Evolutionary conservation across 176 grass and related monocot genomes (phyloP).

Genomic region (Oryza rufipogon): DNA sequence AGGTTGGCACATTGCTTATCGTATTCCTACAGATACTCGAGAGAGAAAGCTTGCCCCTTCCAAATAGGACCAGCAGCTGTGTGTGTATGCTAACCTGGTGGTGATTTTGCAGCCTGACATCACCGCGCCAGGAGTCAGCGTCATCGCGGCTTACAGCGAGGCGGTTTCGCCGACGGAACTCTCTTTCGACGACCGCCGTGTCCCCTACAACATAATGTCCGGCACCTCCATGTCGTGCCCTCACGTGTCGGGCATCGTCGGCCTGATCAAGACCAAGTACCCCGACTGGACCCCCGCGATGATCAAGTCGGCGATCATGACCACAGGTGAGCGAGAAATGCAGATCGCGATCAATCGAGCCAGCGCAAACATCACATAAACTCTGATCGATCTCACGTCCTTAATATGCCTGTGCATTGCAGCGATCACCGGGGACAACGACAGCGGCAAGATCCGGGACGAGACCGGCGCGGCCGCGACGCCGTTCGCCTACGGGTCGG

Average conservation of each 20-base stretch:
- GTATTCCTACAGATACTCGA: background rate
- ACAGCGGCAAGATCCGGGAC: conserved; percentile 31
- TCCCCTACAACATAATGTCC: conserved; percentile 56
- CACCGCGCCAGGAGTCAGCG: conserved; percentile 62
- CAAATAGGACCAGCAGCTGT: no score
- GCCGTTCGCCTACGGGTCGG: conserved; percentile 63
- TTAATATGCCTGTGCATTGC: background rate
- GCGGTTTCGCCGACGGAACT: conserved; percentile 37
- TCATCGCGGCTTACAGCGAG: conserved; percentile 59
- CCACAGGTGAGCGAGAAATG: conserved; percentile 52
- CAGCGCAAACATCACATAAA: background rate
- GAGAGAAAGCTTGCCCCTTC: background rate
- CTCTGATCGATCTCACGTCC: background rate
- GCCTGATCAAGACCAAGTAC: conserved; percentile 54
- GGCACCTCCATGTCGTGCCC: conserved; percentile 92
- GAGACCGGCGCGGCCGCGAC: conserved; percentile 47
- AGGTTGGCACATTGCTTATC: conserved; percentile 30
- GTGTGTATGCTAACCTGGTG: background rate
- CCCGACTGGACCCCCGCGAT: conserved; percentile 71
- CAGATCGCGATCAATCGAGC: background rate
- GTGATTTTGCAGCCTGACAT: conserved; percentile 58
- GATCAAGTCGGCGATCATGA: conserved; percentile 86
- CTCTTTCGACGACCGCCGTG: conserved; percentile 49
- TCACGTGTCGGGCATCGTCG: conserved; percentile 58
- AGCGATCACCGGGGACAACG: conserved; percentile 53